Conservation (phyloP, 1,139 yeast species). For the Geotrichum citri-aurantii region DNA sequence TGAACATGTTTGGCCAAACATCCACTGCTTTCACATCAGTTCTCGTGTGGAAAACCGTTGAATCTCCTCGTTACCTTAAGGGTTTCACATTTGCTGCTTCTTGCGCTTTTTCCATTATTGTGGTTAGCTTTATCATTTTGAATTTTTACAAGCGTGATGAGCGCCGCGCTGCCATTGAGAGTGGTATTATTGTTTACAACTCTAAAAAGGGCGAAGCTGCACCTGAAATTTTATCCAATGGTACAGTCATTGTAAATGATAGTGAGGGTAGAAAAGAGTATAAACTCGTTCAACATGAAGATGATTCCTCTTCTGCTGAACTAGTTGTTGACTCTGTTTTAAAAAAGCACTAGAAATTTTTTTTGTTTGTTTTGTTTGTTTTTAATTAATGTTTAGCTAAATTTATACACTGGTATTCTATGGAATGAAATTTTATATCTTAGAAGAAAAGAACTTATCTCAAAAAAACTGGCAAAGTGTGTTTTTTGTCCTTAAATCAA, state of each 20-base stretch:
- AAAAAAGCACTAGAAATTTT: background rate
- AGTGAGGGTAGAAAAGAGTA: background rate
- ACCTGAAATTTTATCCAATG: constrained; percentile 6
- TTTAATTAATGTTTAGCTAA: background rate
- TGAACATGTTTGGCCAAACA: constrained; percentile 40
- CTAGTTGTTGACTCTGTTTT: background rate
- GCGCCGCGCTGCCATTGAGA: constrained; percentile 44
- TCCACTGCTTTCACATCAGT: constrained; percentile 24
- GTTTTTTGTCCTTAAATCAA: no score
- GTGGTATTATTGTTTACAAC: constrained; percentile 38
- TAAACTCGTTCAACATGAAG: background rate
- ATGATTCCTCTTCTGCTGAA: background rate
- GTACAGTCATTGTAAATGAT: background rate
- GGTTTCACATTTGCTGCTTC: constrained; percentile 53
- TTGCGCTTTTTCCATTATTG: constrained; percentile 45
- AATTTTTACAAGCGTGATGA: constrained; percentile 57
- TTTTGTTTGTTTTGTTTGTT: background rate
- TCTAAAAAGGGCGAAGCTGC: constrained; percentile 13
- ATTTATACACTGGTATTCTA: background rate
- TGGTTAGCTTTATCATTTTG: constrained; percentile 46
- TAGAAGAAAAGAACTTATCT: no score
- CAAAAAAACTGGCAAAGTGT: no score
- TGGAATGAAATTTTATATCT: no score
- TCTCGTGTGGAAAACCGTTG: constrained; percentile 44
- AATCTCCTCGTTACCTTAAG: constrained; percentile 46